Percentiles rank a stretch among this genome's conserved stretches.
Conservation (phyloP, 495 filamentous ascomycete genomes). For the Jackrogersella minutella region DNA sequence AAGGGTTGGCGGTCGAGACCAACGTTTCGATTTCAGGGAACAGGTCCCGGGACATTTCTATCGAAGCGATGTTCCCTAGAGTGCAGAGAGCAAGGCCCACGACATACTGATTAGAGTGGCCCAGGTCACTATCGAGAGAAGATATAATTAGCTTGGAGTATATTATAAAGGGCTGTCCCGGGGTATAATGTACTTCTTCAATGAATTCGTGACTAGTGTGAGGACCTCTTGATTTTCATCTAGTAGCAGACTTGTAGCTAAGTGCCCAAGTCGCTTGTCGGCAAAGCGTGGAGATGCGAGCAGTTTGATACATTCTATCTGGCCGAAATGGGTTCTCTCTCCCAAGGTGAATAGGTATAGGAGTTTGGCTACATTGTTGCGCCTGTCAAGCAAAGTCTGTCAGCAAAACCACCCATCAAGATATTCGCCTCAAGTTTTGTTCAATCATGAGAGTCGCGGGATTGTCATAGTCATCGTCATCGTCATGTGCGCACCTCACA, state of each 20-base stretch:
- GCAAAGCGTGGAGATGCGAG: constrained; percentile 96
- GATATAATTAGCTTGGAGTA: constrained; percentile 44
- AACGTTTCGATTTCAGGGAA: constrained; percentile 94
- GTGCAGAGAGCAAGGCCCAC: constrained; percentile 96
- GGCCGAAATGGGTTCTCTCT: constrained; percentile 96
- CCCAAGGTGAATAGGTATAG: constrained; percentile 99
- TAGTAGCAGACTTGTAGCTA: constrained; percentile 93
- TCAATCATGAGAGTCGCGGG: too few relatives aligned
- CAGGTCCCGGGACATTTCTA: constrained; percentile 98
- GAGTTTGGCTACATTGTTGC: constrained; percentile 98
- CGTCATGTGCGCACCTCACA: constrained; percentile 68
- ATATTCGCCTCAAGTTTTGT: too few relatives aligned
- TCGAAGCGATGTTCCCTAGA: constrained; percentile 93
- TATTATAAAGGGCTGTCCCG: background rate
- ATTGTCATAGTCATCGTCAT: background rate
- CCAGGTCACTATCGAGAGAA: constrained; percentile 73
- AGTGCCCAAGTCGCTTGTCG: constrained; percentile 94
- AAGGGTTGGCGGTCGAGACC: constrained; percentile 91
- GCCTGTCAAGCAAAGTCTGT: constrained; percentile 59
- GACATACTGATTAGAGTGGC: constrained; percentile 98
- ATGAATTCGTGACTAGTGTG: constrained; percentile 94
- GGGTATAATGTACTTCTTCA: constrained; percentile 79
- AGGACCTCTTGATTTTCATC: constrained; percentile 99
- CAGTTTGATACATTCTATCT: constrained; percentile 98
- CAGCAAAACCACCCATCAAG: constrained; percentile 1